Percentiles rank a stretch among this genome's conserved stretches.
phyloP scores from a whole-genome alignment of 129 eudicot species.

The Smallanthus sonchifolius region DNA sequence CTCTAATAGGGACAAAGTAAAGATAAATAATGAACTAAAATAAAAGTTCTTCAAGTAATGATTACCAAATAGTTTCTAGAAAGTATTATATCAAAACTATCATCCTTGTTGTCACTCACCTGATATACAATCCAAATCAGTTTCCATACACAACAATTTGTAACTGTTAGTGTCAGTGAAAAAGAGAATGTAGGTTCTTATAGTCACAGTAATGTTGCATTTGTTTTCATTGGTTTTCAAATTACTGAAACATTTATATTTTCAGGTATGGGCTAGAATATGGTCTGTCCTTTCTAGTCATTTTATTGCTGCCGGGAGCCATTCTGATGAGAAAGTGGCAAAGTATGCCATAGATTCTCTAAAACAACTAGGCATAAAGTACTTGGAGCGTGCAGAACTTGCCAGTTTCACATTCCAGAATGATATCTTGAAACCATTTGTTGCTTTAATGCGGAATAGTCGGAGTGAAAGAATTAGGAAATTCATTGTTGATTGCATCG shows the following conservation, averaged over 20 bases:
- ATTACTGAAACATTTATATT: not conserved
- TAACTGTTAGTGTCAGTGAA: not conserved
- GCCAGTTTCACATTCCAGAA: conserved; percentile 90
- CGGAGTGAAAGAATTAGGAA: conserved; percentile 64
- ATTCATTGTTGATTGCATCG: conserved; percentile 83
- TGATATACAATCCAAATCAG: not conserved
- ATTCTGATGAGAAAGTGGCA: conserved; percentile 85
- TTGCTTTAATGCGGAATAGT: conserved; percentile 65
- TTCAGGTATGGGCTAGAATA: conserved; percentile 96
- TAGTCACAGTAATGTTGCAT: not conserved
- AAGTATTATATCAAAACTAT: not conserved
- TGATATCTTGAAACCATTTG: conserved; percentile 91
- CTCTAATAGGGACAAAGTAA: not conserved
- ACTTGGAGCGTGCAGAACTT: conserved; percentile 89
- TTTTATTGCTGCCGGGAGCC: conserved; percentile 84
- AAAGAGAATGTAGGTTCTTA: conserved; percentile 1
- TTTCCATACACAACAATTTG: not conserved
- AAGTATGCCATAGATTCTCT: conserved; percentile 90
- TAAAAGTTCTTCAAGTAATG: not conserved
- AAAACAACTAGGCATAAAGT: conserved; percentile 81
- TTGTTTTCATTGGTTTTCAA: not conserved
- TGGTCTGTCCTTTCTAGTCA: conserved; percentile 81
- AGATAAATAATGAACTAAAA: not conserved
- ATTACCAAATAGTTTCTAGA: not conserved
- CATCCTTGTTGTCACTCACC: not conserved